Base-by-base conservation (phyloP, 73 alveolate species). In the Uronychia binucleata region DNA sequence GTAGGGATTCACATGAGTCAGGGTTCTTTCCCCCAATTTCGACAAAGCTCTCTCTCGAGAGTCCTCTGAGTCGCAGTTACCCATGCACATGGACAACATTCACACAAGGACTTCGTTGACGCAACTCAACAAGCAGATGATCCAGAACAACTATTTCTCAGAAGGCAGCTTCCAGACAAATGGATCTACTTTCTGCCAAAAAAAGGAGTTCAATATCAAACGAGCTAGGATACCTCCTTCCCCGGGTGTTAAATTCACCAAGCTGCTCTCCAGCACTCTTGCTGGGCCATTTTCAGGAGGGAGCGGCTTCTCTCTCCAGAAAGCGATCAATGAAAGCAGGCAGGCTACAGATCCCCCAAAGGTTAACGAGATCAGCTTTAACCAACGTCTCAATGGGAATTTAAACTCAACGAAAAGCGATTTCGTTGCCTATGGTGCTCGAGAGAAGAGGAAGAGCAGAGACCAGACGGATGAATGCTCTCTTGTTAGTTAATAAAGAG, bases 141-240 rank as follows among this genome's bases (percentile, higher is more conserved):
- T 75, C 5, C 26, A 26, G 26, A 75, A 35, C 8, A 75, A 75
- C 30, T 32, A 75, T 27, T 75, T 28, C 32, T 5, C 25, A 75
- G 81, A 75, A 75, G 81, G 81, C 25, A 27, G 30, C 8, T 75
- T 75, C 81, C 32, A 75, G 32, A 75, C 59, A 28, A 58, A 28
- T 8, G 26, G 25, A 8, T 75, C 81, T 75, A 28, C 31, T 30
- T 75, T 75, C 59, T 28, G 30, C 32, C 58, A 75, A 27, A 75
- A 58, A 75, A 25, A 28, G 28, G 58, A 75, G 1, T 75, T 75
- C 58, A 75, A 46, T 46, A 46, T n/a, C n/a, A n/a, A n/a, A n/a
- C n/a, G n/a, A n/a, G n/a, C n/a, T n/a, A n/a, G n/a, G n/a, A n/a
- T n/a, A n/a, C n/a, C n/a, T n/a, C n/a, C n/a, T n/a, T n/a, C n/a